These are phyloP conservation scores for Spiraea crenata DNA, from an alignment of 331 rosid genomes.

Conservation along the genomic window DNA sequence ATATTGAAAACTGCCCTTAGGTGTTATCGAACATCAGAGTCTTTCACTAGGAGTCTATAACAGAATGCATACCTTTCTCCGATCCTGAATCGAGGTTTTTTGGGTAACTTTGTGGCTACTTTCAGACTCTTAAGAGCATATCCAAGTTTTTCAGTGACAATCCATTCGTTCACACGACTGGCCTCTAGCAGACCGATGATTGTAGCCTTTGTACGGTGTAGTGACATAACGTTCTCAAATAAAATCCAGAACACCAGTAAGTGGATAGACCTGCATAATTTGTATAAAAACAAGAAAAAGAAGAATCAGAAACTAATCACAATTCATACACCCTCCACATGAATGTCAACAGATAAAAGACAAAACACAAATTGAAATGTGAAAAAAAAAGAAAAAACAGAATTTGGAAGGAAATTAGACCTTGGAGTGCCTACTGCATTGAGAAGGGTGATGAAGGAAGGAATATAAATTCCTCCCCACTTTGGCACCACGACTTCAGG, in stretches of 20 bases:
- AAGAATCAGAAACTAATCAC: neutral
- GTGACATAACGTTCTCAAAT: slow-evolving; percentile 88
- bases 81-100: slow-evolving; percentile 58
- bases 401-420: slow-evolving; percentile 31
- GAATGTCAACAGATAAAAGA: too few relatives aligned
- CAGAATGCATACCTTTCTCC: slow-evolving; percentile 60
- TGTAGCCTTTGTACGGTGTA: slow-evolving; percentile 85
- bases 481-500: slow-evolving; percentile 85
- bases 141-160: slow-evolving; percentile 93
- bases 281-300: slow-evolving; percentile 7
- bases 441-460: slow-evolving; percentile 75
- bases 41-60: neutral
- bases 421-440: slow-evolving; percentile 96
- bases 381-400: too few relatives aligned
- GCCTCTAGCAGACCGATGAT: slow-evolving; percentile 80
- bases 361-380: neutral
- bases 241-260: slow-evolving; percentile 83
- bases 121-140: slow-evolving; percentile 60
- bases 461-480: slow-evolving; percentile 91
- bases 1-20: slow-evolving; percentile 22
- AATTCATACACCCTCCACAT: neutral
- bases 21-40: neutral
- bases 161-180: slow-evolving; percentile 87
- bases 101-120: slow-evolving; percentile 45
- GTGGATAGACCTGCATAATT: slow-evolving; percentile 69